Conservation (phyloP, 148 eudicot genomes). For the Mesembryanthemum crystallinum region DNA sequence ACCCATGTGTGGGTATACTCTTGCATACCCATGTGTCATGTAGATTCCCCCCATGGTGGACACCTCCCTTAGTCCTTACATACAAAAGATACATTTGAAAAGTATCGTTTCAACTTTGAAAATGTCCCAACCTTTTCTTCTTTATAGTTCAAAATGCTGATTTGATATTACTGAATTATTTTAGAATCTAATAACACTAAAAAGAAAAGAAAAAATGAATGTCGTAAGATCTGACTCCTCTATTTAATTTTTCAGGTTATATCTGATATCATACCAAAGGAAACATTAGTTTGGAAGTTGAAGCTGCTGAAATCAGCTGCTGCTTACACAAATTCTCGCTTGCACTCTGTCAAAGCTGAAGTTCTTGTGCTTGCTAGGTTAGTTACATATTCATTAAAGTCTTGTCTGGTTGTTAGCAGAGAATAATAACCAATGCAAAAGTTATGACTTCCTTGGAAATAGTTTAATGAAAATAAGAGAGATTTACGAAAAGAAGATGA, state of each 20-base stretch:
- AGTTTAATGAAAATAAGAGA: background rate
- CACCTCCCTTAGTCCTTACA: too few relatives aligned
- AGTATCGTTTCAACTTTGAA: too few relatives aligned
- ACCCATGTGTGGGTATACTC: too few relatives aligned
- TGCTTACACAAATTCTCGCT: conserved; percentile 85
- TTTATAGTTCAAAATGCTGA: too few relatives aligned
- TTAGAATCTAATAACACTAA: too few relatives aligned
- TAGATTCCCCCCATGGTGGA: too few relatives aligned
- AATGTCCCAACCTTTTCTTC: too few relatives aligned
- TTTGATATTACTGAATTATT: too few relatives aligned
- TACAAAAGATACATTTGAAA: too few relatives aligned
- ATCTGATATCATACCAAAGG: conserved; percentile 85
- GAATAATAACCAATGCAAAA: background rate
- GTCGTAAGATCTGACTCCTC: background rate
- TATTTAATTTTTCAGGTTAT: conserved; percentile 43
- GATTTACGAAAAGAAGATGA: background rate
- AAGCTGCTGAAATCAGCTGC: conserved; percentile 83
- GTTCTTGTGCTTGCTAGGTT: conserved; percentile 95
- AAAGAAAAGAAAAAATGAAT: background rate
- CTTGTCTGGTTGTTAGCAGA: background rate
- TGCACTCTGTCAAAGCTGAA: conserved; percentile 89
- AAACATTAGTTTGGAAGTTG: conserved; percentile 79
- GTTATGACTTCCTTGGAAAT: background rate
- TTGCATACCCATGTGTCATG: too few relatives aligned
- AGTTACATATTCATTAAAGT: background rate